Evolutionary conservation across 495 filamentous ascomycete species (phyloP), one percentile per base, ranked within the genome.

Genomic region (Aspergillus avenaceus): DNA sequence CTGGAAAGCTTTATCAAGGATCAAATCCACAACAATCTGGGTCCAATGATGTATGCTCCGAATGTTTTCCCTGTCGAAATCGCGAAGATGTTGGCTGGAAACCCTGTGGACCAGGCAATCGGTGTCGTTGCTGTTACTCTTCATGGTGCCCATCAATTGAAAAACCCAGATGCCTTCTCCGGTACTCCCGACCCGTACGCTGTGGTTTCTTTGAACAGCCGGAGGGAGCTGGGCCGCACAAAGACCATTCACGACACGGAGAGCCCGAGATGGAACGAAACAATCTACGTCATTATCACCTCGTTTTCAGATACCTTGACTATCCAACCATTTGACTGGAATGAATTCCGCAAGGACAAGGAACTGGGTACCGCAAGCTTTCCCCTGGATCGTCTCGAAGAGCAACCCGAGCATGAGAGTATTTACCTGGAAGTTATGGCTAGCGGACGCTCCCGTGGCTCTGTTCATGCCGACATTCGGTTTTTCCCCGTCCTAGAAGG

Each of bases 61-160:
- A 96, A 97, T 59, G 91, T 95, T 25, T 99, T 97, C 79, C 95
- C 93, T 16, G 89, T 99, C 55, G 95, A 99, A 61, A 88, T 99
- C 47, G 93, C 93, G 46, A 97, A 99, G 76, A 91, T 99, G 88
- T 80, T 99, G 46, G 87, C 92, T n/a, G 93, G 93, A 50, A 90
- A 86, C 43, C 82, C 95, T 0, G 84, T 97, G 41, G 95, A 99
- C 67, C 88, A 93, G 69, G 92, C 93, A 13, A 95, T 99, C 61
- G 93, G 93, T 62, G 90, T 97, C 19, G 64, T 97, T 41, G 91
- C 90, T 13, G 76, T 99, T 50, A 97, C 91, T 16, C 76, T 99
- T 38, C 88, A 97, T 63, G 87, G 88, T 16, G 93, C 91, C 14
- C 82, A 87, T 47, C 90, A 91, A 28, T 81, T 99, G 55, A 96